phyloP scores from a whole-genome alignment of 129 eudicot species.

The Kitagawia praeruptora region DNA sequence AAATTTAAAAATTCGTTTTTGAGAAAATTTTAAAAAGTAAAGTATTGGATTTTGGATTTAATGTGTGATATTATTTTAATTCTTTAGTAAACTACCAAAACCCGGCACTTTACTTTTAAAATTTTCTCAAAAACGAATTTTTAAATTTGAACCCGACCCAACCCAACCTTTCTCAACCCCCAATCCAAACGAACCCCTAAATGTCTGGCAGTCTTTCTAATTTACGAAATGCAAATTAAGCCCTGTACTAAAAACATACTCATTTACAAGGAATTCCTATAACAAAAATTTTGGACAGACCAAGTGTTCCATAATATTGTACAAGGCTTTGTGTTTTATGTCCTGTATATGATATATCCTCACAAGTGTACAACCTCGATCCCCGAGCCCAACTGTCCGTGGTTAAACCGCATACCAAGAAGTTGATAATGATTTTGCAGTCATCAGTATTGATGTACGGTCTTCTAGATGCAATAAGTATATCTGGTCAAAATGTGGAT shows the following conservation, averaged over 20 bases:
- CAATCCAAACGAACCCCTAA: too few relatives aligned
- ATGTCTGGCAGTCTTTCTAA: not conserved
- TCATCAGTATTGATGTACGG: not conserved
- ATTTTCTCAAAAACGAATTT: too few relatives aligned
- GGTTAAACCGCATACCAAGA: not conserved
- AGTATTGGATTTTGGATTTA: too few relatives aligned
- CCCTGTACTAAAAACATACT: not conserved
- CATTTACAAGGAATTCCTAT: not conserved
- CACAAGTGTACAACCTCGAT: not conserved
- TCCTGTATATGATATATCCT: not conserved
- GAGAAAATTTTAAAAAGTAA: too few relatives aligned
- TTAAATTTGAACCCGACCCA: too few relatives aligned
- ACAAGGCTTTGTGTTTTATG: not conserved
- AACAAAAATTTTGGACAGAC: not conserved
- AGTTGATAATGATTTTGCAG: not conserved
- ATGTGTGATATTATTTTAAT: too few relatives aligned
- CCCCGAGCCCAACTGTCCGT: not conserved
- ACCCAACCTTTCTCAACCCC: too few relatives aligned
- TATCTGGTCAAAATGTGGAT: not conserved
- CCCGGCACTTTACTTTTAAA: too few relatives aligned
- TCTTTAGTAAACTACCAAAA: too few relatives aligned
- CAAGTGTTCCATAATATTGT: not conserved
- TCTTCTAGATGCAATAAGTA: not conserved
- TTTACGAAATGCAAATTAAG: not conserved
- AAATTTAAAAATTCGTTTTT: too few relatives aligned